These are phyloP conservation scores for Drechslera avenae DNA, from an alignment of 2,329 filamentous ascomycete species.

Conservation along the genomic window DNA sequence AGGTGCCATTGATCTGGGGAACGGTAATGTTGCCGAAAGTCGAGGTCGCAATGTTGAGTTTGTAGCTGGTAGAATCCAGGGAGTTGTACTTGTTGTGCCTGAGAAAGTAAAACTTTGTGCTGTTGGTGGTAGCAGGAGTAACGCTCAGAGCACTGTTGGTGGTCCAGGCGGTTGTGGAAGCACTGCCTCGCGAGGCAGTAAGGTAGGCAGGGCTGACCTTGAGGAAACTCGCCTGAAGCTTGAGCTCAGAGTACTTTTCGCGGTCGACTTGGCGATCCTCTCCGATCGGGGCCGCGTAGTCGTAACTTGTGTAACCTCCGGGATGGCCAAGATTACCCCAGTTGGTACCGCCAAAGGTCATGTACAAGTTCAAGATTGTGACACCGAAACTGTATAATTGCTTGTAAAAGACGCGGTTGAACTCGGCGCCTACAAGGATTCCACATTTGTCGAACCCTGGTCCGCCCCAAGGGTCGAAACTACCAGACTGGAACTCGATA, in stretches of 20 bases:
- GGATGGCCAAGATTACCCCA: constrained; percentile 73
- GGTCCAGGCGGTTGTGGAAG: constrained; percentile 38
- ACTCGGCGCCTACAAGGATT: constrained; percentile 71
- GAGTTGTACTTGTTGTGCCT: constrained; percentile 71
- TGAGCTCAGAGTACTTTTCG: constrained; percentile 81
- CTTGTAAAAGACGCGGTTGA: constrained; percentile 80
- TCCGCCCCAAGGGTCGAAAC: constrained; percentile 77
- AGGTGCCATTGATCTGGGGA: constrained; percentile 61
- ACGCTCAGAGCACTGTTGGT: constrained; percentile 59
- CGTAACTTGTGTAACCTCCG: constrained; percentile 62
- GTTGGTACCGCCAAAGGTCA: constrained; percentile 81
- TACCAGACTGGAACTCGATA: constrained; percentile 71
- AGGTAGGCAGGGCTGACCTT: constrained; percentile 74
- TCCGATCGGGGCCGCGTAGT: constrained; percentile 67
- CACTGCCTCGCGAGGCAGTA: constrained; percentile 49
- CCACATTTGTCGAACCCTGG: constrained; percentile 70
- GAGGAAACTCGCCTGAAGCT: constrained; percentile 75
- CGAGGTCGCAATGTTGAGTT: constrained; percentile 66
- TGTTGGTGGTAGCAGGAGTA: constrained; percentile 64
- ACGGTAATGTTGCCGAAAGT: constrained; percentile 60
- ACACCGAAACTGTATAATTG: constrained; percentile 70
- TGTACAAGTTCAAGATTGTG: constrained; percentile 74
- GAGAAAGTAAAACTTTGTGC: constrained; percentile 67
- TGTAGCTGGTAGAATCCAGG: constrained; percentile 63
- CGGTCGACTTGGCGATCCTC: constrained; percentile 71